Percentiles rank a stretch among this genome's conserved stretches.
Evolutionary conservation across 345 rosid genomes (phyloP).

Genomic region (Capsella bursapastoris): DNA sequence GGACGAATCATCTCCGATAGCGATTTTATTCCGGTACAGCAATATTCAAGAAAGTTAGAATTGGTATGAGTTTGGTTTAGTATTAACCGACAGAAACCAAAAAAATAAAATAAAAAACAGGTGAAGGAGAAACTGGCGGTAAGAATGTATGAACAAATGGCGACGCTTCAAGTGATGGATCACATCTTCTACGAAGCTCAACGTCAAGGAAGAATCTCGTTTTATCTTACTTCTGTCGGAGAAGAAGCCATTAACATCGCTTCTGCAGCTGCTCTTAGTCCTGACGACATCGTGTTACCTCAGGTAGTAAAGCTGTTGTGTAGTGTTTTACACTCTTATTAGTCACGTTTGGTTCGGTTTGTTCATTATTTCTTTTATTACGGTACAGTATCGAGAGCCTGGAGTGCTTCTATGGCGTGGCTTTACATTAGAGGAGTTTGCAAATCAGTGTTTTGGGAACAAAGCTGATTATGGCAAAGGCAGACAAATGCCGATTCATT

Average conservation of each 20-base stretch:
- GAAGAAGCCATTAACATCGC: constrained; percentile 85
- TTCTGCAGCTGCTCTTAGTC: constrained; percentile 73
- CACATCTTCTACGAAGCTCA: constrained; percentile 76
- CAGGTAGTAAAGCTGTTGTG: constrained; percentile 55
- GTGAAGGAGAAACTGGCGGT: constrained; percentile 65
- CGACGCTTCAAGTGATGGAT: constrained; percentile 77
- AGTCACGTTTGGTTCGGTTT: background rate
- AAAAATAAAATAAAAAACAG: constrained; percentile 40
- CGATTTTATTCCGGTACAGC: constrained; percentile 51
- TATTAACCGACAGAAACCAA: background rate
- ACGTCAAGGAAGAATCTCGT: constrained; percentile 82
- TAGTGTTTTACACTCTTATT: background rate
- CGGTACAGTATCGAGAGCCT: constrained; percentile 68
- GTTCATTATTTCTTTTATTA: no score
- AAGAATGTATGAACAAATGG: constrained; percentile 71
- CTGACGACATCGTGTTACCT: constrained; percentile 67
- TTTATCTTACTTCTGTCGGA: constrained; percentile 66
- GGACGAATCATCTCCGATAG: constrained; percentile 45
- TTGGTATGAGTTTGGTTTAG: constrained; percentile 13
- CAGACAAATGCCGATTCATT: constrained; percentile 85
- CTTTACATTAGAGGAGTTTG: constrained; percentile 69
- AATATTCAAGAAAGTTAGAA: background rate
- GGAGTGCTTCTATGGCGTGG: constrained; percentile 83
- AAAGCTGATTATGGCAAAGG: constrained; percentile 79
- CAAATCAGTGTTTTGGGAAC: constrained; percentile 76